Evolutionary conservation across 2,329 filamentous ascomycete species (phyloP).

Genomic region (Dichotomopilus funicola): DNA sequence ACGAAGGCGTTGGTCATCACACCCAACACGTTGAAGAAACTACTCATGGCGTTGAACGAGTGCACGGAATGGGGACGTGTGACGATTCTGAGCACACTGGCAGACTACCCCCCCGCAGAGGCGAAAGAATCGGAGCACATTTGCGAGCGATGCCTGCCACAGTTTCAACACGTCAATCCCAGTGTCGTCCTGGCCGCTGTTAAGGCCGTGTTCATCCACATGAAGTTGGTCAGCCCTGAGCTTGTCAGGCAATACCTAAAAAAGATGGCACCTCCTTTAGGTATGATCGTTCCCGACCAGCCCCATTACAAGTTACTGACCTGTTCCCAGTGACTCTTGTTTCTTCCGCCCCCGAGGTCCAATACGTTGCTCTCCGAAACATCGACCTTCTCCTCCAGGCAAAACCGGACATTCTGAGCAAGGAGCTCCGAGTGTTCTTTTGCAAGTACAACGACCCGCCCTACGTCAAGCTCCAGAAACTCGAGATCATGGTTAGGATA

Average conservation of each 20-base stretch:
- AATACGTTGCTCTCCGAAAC: constrained; percentile 93
- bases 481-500: constrained; percentile 99
- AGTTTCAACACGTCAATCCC: constrained; percentile 97
- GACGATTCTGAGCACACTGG: constrained; percentile 82
- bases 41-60: constrained; percentile 93
- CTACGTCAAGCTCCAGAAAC: constrained; percentile 94
- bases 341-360: constrained; percentile 91
- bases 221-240: constrained; percentile 75
- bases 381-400: constrained; percentile 94
- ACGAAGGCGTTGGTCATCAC: constrained; percentile 81
- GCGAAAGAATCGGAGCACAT: constrained; percentile 97
- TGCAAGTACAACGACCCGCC: constrained; percentile 99
- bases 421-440: constrained; percentile 97
- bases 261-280: constrained; percentile 96
- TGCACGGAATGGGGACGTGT: constrained; percentile 98
- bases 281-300: constrained; percentile 41
- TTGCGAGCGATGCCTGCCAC: constrained; percentile 89
- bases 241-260: constrained; percentile 80
- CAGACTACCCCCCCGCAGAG: constrained; percentile 80
- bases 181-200: constrained; percentile 96
- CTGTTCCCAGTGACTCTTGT: constrained; percentile 74
- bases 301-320: constrained; percentile 19
- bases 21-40: constrained; percentile 79
- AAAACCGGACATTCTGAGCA: constrained; percentile 92
- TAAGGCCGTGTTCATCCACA: constrained; percentile 95